A percentile compares a stretch with the other conserved stretches of the same genome.
Conservation (phyloP, 441 rosid species). For the Populus hybrid region DNA sequence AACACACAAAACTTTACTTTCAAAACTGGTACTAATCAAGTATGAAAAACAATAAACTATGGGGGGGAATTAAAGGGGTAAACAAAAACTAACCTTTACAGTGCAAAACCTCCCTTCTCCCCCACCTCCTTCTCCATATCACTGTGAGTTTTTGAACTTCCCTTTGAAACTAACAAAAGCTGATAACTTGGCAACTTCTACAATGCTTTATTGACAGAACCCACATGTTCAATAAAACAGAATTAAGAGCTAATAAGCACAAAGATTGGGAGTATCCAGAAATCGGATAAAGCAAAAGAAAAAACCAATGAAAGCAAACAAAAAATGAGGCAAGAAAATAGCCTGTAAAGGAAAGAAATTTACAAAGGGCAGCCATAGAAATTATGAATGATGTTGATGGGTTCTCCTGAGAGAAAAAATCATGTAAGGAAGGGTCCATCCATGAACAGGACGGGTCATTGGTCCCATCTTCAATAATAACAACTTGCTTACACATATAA, state of each 20-base stretch:
- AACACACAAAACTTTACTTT: constrained; percentile 17
- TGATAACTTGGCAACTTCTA: neutral
- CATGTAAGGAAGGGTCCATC: constrained; percentile 22
- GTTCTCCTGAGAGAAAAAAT: constrained; percentile 39
- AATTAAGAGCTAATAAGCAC: constrained; percentile 22
- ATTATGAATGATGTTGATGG: constrained; percentile 55
- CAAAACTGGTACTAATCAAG: constrained; percentile 7
- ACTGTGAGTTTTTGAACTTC: constrained; percentile 2
- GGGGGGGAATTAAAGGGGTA: neutral
- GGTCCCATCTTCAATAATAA: constrained; percentile 52
- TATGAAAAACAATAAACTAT: constrained; percentile 6
- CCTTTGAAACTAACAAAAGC: neutral
- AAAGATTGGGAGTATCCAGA: constrained; percentile 31
- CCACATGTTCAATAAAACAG: constrained; percentile 11
- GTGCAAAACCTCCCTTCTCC: constrained; percentile 18
- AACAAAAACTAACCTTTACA: constrained; percentile 25
- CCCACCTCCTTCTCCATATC: constrained; percentile 11
- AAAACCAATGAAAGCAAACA: constrained; percentile 7
- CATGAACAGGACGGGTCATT: constrained; percentile 34
- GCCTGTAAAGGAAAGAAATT: constrained; percentile 12
- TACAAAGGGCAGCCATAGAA: constrained; percentile 41
- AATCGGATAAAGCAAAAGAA: constrained; percentile 22
- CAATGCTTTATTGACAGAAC: neutral
- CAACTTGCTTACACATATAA: constrained; percentile 26
- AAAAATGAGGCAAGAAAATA: constrained; percentile 7